A percentile compares a stretch with the other conserved stretches of the same genome.
Evolutionary conservation across 306 rosid species (phyloP).

Genomic region (Malus sylvestris): DNA sequence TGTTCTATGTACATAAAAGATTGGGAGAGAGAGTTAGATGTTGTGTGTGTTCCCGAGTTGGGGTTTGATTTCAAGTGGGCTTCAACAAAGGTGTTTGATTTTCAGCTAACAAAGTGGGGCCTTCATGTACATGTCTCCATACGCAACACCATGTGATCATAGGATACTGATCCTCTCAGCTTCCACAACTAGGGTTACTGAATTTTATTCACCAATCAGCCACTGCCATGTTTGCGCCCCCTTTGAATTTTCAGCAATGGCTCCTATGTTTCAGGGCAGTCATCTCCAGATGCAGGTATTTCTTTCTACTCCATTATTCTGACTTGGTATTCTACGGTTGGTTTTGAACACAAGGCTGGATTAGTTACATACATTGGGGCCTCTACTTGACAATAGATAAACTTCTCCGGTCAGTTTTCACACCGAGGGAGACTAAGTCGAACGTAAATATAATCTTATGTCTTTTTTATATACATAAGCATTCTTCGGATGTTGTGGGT

Average conservation of each 20-base stretch:
- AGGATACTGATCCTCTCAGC: conserved; percentile 29
- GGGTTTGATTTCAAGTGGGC: conserved; percentile 73
- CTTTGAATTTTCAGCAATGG: not conserved
- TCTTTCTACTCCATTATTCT: not conserved
- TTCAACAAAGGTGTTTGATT: conserved; percentile 53
- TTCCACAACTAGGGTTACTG: not conserved
- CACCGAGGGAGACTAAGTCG: not conserved
- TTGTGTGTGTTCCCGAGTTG: conserved; percentile 59
- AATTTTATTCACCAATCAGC: conserved; percentile 24
- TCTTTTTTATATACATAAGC: no score
- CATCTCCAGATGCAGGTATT: not conserved
- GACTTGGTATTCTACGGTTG: not conserved
- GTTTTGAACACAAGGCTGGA: not conserved
- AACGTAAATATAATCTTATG: no score
- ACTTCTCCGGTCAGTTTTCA: not conserved
- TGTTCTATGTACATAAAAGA: not conserved
- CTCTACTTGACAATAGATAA: not conserved
- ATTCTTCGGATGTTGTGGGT: no score
- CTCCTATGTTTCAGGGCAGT: conserved; percentile 7
- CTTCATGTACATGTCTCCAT: conserved; percentile 63
- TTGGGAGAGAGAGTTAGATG: conserved; percentile 21
- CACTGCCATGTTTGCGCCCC: conserved; percentile 17
- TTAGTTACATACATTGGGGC: not conserved
- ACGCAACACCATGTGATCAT: conserved; percentile 73
- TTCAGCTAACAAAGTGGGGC: conserved; percentile 83